A percentile compares a stretch with the other conserved stretches of the same genome.
phyloP scores from a whole-genome alignment of 1,284 basidiomycete species.

The Cryptococcus sp. region DNA sequence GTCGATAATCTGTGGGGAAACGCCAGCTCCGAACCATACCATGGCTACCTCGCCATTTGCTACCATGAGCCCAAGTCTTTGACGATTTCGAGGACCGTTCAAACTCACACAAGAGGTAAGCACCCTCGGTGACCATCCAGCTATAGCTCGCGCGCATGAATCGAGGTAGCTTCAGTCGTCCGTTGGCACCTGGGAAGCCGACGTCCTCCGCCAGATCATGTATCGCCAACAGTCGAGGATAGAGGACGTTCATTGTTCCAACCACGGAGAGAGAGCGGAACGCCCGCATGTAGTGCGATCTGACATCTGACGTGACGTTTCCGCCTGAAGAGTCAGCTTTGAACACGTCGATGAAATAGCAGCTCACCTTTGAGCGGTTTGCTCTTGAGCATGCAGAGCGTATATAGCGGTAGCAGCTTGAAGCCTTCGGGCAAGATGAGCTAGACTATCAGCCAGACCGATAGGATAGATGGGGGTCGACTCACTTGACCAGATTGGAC shows the following conservation, averaged over 20 bases:
- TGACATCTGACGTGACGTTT: constrained; percentile 85
- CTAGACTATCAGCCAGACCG: constrained; percentile 46
- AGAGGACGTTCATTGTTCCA: constrained; percentile 70
- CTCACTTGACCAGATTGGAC: constrained; percentile 73
- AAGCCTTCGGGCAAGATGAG: constrained; percentile 92
- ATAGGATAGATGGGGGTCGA: background rate
- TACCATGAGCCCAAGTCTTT: constrained; percentile 1
- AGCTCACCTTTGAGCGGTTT: constrained; percentile 80
- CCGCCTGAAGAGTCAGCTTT: constrained; percentile 52
- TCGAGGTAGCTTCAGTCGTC: constrained; percentile 64
- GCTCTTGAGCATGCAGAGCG: constrained; percentile 78
- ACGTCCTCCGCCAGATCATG: constrained; percentile 73
- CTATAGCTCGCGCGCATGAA: constrained; percentile 78
- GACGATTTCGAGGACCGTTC: background rate
- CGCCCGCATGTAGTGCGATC: constrained; percentile 77
- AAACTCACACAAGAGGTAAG: constrained; percentile 78
- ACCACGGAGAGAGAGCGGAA: constrained; percentile 67
- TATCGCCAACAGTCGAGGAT: constrained; percentile 82
- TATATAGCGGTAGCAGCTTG: constrained; percentile 79
- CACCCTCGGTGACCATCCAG: constrained; percentile 84
- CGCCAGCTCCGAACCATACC: constrained; percentile 82
- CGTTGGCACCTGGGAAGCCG: constrained; percentile 57
- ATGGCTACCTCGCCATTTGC: constrained; percentile 80
- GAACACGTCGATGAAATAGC: background rate
- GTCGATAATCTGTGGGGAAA: constrained; percentile 71